Conservation (phyloP, 2,329 filamentous ascomycete genomes). For the Eurotiales sp. region DNA sequence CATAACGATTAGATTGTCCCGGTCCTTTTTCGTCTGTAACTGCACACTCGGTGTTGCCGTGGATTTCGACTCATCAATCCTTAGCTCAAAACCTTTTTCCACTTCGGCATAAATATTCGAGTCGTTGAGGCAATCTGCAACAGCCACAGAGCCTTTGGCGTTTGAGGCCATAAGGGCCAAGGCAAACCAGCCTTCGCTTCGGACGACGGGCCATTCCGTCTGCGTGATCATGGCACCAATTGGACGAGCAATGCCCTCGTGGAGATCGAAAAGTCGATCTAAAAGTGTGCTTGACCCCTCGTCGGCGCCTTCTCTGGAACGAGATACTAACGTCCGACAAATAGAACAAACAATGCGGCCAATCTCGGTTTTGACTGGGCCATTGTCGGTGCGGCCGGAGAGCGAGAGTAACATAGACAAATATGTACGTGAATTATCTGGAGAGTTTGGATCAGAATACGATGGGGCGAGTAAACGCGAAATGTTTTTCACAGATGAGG, state of each 20-base stretch:
- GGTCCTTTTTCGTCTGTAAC: constrained; percentile 33
- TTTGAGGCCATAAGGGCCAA: constrained; percentile 44
- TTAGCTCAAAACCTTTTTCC: constrained; percentile 26
- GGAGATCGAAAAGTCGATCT: constrained; percentile 32
- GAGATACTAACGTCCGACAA: constrained; percentile 37
- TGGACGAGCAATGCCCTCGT: constrained; percentile 35
- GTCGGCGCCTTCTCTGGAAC: constrained; percentile 18
- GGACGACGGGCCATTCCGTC: constrained; percentile 46
- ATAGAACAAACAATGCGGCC: constrained; percentile 45
- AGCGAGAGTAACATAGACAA: constrained; percentile 40
- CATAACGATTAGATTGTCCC: constrained; percentile 39
- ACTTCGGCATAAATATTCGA: constrained; percentile 32
- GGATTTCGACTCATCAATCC: constrained; percentile 17
- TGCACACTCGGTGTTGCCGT: constrained; percentile 21
- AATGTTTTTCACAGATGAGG: constrained; percentile 36
- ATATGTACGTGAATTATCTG: constrained; percentile 31
- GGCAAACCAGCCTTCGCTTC: constrained; percentile 49
- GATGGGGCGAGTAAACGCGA: constrained; percentile 31
- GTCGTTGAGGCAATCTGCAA: constrained; percentile 33
- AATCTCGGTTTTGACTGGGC: constrained; percentile 45
- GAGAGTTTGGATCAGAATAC: constrained; percentile 27
- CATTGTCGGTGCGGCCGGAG: constrained; percentile 40
- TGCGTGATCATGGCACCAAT: constrained; percentile 44
- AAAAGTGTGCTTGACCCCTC: constrained; percentile 24
- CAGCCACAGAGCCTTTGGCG: constrained; percentile 29